Evolutionary conservation across 2,329 filamentous ascomycete genomes (phyloP).

Genomic region (Aspergillus sclerotialis): DNA sequence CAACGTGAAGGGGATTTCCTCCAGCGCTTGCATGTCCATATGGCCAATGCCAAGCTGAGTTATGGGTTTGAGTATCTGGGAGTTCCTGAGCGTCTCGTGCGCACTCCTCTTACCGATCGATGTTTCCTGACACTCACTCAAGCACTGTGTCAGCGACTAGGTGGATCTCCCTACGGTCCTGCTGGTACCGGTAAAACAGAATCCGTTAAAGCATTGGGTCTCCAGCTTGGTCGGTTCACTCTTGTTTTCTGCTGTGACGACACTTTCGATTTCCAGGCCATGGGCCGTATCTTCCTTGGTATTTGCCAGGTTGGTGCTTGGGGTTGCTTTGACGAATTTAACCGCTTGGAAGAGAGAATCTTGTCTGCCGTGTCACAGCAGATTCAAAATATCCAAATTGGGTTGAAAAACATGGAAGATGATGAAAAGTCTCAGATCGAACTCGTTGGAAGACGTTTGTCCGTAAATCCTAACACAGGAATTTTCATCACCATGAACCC

Average conservation of each 20-base stretch:
- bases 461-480: constrained; percentile 86
- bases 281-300: constrained; percentile 98
- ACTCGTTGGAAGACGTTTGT: constrained; percentile 81
- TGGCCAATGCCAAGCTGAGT: constrained; percentile 91
- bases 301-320: constrained; percentile 98
- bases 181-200: constrained; percentile 98
- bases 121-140: constrained; percentile 98
- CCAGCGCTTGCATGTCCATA: constrained; percentile 79
- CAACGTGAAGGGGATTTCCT: constrained; percentile 70
- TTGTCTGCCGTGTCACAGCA: constrained; percentile 97
- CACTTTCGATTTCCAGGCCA: constrained; percentile 98
- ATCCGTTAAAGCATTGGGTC: constrained; percentile 93
- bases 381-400: constrained; percentile 98
- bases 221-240: constrained; percentile 94
- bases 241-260: constrained; percentile 99
- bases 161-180: constrained; percentile 93
- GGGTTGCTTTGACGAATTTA: constrained; percentile 99
- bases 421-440: constrained; percentile 88
- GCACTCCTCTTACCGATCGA: constrained; percentile 92
- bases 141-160: constrained; percentile 86
- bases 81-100: constrained; percentile 89
- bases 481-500: constrained; percentile 99
- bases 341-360: constrained; percentile 95
- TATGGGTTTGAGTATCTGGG: constrained; percentile 99
- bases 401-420: constrained; percentile 74